phyloP scores from a whole-genome alignment of 2,329 filamentous ascomycete species.

The Aspergillus alliaceus region DNA sequence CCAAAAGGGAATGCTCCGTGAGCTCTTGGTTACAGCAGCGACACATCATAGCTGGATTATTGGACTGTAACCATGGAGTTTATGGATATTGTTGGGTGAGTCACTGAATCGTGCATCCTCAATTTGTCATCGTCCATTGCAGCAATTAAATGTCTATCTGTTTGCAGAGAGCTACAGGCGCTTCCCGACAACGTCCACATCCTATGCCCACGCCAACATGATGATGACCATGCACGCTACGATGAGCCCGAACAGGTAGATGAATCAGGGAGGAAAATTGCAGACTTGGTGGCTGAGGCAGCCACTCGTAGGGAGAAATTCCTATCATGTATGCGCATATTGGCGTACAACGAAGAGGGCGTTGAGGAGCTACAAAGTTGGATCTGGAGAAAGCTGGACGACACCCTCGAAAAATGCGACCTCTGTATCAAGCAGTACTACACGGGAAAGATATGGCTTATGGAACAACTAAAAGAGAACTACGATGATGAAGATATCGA shows the following conservation, averaged over 20 bases:
- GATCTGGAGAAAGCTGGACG: constrained; percentile 59
- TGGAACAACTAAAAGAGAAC: constrained; percentile 62
- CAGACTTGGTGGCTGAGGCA: constrained; percentile 54
- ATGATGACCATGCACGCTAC: constrained; percentile 66
- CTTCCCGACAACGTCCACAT: constrained; percentile 57
- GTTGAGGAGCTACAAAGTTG: constrained; percentile 60
- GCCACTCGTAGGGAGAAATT: constrained; percentile 60
- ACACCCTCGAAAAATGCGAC: constrained; percentile 64
- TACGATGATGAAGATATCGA: constrained; percentile 50
- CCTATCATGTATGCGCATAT: constrained; percentile 67
- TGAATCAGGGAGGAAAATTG: constrained; percentile 41
- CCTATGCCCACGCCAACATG: constrained; percentile 65
- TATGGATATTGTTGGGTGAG: constrained; percentile 44
- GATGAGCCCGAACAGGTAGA: constrained; percentile 54
- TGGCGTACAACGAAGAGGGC: constrained; percentile 64
- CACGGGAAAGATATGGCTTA: constrained; percentile 62
- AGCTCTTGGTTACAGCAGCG: constrained; percentile 7
- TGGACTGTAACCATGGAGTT: constrained; percentile 37
- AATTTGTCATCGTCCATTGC: not conserved
- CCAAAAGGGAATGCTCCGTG: constrained; percentile 20
- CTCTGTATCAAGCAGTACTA: constrained; percentile 75
- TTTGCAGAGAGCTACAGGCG: constrained; percentile 43
- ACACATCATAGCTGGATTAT: constrained; percentile 8
- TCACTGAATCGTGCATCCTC: constrained; percentile 6
- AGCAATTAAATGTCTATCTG: constrained; percentile 12